A percentile compares a stretch with the other conserved stretches of the same genome.
Evolutionary conservation across 305 asterid species (phyloP).

Genomic region (Rubia tinctorum): DNA sequence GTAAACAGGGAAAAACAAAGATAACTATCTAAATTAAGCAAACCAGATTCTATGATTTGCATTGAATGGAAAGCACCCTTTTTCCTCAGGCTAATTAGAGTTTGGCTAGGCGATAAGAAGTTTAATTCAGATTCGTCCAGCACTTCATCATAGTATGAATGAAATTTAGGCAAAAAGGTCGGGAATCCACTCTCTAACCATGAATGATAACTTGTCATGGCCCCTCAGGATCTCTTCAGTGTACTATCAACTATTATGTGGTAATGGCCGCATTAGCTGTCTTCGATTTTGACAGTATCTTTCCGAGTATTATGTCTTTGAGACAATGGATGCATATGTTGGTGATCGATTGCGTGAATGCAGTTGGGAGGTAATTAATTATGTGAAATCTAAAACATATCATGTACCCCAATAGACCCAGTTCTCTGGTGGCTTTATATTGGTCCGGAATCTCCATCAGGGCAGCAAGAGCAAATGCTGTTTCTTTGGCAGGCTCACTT

Average conservation of each 20-base stretch:
- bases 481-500: slow-evolving; percentile 51
- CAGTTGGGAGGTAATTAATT: not conserved
- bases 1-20: slow-evolving; percentile 11
- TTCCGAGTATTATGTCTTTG: too few species aligned
- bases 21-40: not conserved
- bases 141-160: too few species aligned
- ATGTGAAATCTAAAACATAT: slow-evolving; percentile 7
- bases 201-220: too few species aligned
- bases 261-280: too few species aligned
- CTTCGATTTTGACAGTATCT: too few species aligned
- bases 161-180: too few species aligned
- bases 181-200: too few species aligned
- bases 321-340: too few species aligned
- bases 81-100: not conserved
- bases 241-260: too few species aligned
- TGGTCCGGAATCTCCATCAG: slow-evolving; percentile 87
- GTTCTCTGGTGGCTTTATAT: slow-evolving; percentile 60
- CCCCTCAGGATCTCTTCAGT: too few species aligned
- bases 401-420: slow-evolving; percentile 60
- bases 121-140: not conserved
- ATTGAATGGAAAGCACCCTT: slow-evolving; percentile 4
- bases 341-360: too few species aligned
- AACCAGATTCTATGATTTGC: slow-evolving; percentile 4
- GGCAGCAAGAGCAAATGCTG: slow-evolving; percentile 84
- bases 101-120: not conserved